Conservation (phyloP, 169 alveolate species). For the Amoebophrya sp. region DNA sequence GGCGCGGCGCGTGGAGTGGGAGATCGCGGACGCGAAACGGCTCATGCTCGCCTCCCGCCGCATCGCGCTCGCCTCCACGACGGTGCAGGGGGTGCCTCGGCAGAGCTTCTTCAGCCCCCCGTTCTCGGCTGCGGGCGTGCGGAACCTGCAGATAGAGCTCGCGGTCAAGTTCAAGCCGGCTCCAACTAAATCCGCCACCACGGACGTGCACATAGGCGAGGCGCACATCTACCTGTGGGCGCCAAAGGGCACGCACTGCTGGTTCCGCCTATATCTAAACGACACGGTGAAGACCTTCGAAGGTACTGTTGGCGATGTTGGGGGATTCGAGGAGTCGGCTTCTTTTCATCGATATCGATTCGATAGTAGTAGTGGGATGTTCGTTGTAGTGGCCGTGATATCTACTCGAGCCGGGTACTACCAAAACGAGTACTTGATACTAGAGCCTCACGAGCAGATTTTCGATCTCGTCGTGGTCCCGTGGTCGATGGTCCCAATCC, state of each 20-base stretch:
- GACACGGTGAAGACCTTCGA: background rate
- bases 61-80: background rate
- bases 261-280: background rate
- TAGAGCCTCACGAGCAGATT: no score
- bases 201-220: background rate
- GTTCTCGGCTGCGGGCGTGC: background rate
- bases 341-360: no score
- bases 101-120: background rate
- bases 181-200: background rate
- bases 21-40: background rate
- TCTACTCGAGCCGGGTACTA: no score
- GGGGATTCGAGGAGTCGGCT: no score
- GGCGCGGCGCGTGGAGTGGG: background rate
- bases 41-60: background rate
- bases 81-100: background rate
- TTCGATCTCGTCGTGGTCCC: no score
- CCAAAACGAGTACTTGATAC: no score
- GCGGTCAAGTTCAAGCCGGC: background rate
- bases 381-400: no score
- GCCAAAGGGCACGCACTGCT: background rate
- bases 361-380: no score
- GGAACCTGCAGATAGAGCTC: background rate
- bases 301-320: no score
- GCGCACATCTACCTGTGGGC: background rate
- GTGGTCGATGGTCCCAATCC: no score